Evolutionary conservation across 371 early-diverging fungal species (phyloP).

Genomic region (Mycotypha africana): DNA sequence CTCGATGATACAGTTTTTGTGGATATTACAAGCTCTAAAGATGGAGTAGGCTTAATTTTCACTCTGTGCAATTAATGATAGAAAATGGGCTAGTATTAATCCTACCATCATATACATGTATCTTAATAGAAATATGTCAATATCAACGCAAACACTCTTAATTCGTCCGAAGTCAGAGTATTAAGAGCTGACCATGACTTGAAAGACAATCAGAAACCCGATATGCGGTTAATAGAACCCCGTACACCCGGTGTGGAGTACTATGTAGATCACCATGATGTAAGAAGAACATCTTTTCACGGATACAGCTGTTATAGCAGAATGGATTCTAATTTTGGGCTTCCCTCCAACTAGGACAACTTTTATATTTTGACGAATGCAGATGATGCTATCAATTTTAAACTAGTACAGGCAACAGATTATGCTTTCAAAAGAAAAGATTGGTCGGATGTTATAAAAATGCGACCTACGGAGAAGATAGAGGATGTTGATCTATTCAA

Average conservation of each 20-base stretch:
- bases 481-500: conserved; percentile 82
- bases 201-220: conserved; percentile 19
- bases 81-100: too few species aligned
- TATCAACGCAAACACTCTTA: conserved; percentile 70
- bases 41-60: conserved; percentile 37
- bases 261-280: conserved; percentile 78
- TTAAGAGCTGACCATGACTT: conserved; percentile 48
- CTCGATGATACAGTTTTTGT: conserved; percentile 66
- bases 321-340: background rate
- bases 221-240: conserved; percentile 47
- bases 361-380: conserved; percentile 75
- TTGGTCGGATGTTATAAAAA: conserved; percentile 62
- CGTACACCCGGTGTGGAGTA: conserved; percentile 63
- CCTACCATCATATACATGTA: too few species aligned
- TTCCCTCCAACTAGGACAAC: conserved; percentile 49
- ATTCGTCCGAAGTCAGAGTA: conserved; percentile 70
- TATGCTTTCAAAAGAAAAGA: conserved; percentile 22
- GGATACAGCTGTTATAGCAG: background rate
- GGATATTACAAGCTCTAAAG: conserved; percentile 78
- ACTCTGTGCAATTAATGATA: background rate
- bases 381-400: conserved; percentile 54
- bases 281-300: conserved; percentile 17
- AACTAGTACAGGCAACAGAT: conserved; percentile 51
- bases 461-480: conserved; percentile 62
- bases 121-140: conserved; percentile 53